Evolutionary conservation across 352 stramenopile genomes (phyloP).

Genomic region (Globisporangium spiculum): DNA sequence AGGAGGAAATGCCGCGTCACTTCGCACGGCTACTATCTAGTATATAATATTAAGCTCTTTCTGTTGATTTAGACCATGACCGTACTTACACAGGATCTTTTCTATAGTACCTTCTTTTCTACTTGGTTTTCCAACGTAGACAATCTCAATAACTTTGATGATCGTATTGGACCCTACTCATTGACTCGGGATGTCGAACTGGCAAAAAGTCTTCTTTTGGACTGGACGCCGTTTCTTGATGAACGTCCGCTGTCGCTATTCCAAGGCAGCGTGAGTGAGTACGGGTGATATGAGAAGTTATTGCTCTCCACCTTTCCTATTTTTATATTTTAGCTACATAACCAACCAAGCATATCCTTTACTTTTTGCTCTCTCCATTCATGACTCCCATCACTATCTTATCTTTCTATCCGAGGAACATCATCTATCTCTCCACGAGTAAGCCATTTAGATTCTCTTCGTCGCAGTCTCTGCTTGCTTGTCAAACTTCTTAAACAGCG

Average conservation of each 20-base stretch:
- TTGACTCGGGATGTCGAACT: slow-evolving; percentile 19
- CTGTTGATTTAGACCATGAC: slow-evolving; percentile 15
- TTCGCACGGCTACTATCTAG: not conserved
- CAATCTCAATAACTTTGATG: slow-evolving; percentile 25
- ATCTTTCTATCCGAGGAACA: too few species aligned
- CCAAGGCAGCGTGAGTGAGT: slow-evolving; percentile 40
- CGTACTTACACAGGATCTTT: slow-evolving; percentile 37
- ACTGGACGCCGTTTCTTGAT: slow-evolving; percentile 25
- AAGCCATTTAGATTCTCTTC: too few species aligned
- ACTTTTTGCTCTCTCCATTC: too few species aligned
- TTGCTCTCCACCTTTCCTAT: not conserved
- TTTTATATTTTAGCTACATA: not conserved
- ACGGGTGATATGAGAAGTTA: slow-evolving; percentile 33
- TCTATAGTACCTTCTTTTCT: slow-evolving; percentile 34
- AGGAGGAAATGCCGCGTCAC: not conserved
- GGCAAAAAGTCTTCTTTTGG: slow-evolving; percentile 4
- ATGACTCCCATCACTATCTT: not conserved
- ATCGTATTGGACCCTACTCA: slow-evolving; percentile 20
- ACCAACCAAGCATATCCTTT: not conserved
- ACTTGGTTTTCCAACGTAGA: slow-evolving; percentile 33
- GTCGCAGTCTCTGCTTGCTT: too few species aligned
- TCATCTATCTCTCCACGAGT: too few species aligned
- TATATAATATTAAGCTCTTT: not conserved
- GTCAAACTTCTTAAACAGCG: too few species aligned
- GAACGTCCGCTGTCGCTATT: slow-evolving; percentile 45